A percentile compares a stretch with the other conserved stretches of the same genome.
phyloP scores from a whole-genome alignment of 2,329 filamentous ascomycete genomes.

The Fusarium sp. region DNA sequence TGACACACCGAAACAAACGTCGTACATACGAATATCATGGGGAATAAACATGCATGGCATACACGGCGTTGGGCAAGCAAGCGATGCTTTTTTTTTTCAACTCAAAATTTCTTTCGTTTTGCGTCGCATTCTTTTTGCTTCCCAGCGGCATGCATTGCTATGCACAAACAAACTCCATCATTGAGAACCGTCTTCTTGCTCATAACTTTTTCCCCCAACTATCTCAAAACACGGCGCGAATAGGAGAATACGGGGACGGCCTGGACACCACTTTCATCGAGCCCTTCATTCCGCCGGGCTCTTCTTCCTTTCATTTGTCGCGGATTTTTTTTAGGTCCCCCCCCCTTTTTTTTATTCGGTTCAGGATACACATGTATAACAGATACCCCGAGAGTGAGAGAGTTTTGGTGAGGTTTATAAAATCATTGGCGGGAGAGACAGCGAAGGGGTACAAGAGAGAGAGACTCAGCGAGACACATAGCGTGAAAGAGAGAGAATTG shows the following conservation, averaged over 20 bases:
- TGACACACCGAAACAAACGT: constrained; percentile 22
- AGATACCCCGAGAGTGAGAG: constrained; percentile 45
- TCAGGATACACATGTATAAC: constrained; percentile 44
- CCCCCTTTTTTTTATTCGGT: constrained; percentile 25
- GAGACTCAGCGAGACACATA: background rate
- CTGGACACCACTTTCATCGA: constrained; percentile 22
- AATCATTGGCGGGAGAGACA: constrained; percentile 27
- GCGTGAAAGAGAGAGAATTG: background rate
- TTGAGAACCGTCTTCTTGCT: background rate
- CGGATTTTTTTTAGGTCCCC: constrained; percentile 19
- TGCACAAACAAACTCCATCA: constrained; percentile 22
- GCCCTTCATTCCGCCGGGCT: constrained; percentile 9
- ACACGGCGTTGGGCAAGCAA: constrained; percentile 42
- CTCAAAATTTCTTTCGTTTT: constrained; percentile 15
- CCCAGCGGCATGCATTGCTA: constrained; percentile 18
- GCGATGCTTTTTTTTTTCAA: constrained; percentile 31
- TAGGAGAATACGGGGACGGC: constrained; percentile 15
- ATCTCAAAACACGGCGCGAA: background rate
- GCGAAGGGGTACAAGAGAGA: constrained; percentile 1
- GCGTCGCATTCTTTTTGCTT: constrained; percentile 21
- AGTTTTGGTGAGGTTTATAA: constrained; percentile 38
- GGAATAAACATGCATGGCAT: constrained; percentile 35
- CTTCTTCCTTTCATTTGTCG: constrained; percentile 40
- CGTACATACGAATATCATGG: constrained; percentile 33
- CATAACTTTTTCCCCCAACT: background rate